Evolutionary conservation across 2,329 filamentous ascomycete species (phyloP).

Genomic region (Raffaelea ambrosiae): DNA sequence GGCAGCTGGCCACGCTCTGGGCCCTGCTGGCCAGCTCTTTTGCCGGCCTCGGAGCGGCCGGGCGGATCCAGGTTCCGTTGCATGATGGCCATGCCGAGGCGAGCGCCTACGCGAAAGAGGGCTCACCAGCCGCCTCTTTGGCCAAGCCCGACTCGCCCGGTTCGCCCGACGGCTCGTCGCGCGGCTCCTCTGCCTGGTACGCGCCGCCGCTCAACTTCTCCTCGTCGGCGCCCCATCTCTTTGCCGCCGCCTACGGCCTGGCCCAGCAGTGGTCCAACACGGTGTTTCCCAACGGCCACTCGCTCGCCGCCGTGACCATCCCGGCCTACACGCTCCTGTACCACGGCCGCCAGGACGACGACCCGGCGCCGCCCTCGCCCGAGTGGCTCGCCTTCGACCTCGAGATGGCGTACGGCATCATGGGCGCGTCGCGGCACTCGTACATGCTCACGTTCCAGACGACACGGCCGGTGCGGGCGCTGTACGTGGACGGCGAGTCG

Average conservation of each 20-base stretch:
- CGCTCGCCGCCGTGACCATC: constrained; percentile 35
- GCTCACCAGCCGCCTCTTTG: too few species aligned
- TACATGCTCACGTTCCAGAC: constrained; percentile 41
- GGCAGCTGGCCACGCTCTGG: too few species aligned
- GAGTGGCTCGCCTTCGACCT: constrained; percentile 45
- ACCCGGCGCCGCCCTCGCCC: constrained; percentile 26
- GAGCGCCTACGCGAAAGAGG: too few species aligned
- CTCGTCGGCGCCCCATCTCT: constrained; percentile 37
- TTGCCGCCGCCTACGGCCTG: constrained; percentile 35
- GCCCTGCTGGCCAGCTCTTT: too few species aligned
- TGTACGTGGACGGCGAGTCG: constrained; percentile 44
- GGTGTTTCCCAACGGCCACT: constrained; percentile 41
- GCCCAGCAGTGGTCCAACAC: constrained; percentile 43
- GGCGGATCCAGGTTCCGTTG: too few species aligned
- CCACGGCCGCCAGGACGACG: constrained; percentile 29
- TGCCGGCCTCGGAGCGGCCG: too few species aligned
- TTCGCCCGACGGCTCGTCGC: too few species aligned
- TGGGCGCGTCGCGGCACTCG: constrained; percentile 32
- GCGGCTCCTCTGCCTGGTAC: not conserved
- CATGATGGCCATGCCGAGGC: too few species aligned
- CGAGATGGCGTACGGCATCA: constrained; percentile 46
- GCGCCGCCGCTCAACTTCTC: constrained; percentile 32
- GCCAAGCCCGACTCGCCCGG: too few species aligned
- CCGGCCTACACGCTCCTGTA: constrained; percentile 38
- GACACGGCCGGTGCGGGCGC: constrained; percentile 27